These are phyloP conservation scores for Hypomyces perniciosus DNA, from an alignment of 2,329 filamentous ascomycete genomes.

Conservation along the genomic window DNA sequence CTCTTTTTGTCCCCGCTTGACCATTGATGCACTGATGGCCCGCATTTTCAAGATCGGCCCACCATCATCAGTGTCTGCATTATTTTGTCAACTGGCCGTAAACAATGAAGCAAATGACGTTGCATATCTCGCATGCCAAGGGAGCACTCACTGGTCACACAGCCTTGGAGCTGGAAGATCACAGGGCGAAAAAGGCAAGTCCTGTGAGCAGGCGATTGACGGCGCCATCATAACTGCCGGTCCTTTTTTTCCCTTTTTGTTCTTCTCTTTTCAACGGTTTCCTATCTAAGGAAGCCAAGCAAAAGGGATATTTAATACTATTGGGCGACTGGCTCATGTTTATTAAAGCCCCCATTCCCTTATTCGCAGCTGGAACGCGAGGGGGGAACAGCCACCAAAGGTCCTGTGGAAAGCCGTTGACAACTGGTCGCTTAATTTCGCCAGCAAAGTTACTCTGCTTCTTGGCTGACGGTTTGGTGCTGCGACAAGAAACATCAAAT, in stretches of 20 bases:
- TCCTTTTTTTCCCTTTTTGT: not conserved
- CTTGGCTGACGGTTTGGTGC: not conserved
- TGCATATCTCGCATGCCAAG: not conserved
- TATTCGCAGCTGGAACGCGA: not conserved
- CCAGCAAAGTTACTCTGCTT: not conserved
- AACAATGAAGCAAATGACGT: constrained; percentile 10
- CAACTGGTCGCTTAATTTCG: too few relatives aligned
- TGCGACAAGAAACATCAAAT: not conserved
- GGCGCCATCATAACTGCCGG: constrained; percentile 2
- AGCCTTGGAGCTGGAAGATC: constrained; percentile 2
- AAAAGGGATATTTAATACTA: not conserved
- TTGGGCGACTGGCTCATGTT: not conserved
- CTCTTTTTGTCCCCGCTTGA: too few relatives aligned
- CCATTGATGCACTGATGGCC: too few relatives aligned
- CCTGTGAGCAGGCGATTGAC: constrained; percentile 4
- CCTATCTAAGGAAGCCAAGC: not conserved
- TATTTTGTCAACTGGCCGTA: not conserved
- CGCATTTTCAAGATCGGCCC: too few relatives aligned
- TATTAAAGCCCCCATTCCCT: not conserved
- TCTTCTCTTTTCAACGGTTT: not conserved
- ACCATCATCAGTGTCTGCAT: not conserved
- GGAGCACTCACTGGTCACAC: constrained; percentile 1
- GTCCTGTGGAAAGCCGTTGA: not conserved
- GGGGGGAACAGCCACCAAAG: not conserved
- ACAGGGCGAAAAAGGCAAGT: constrained; percentile 7